Evolutionary conservation across 208 protist species (phyloP).

Genomic region (Chromosphaera perkinsii): DNA sequence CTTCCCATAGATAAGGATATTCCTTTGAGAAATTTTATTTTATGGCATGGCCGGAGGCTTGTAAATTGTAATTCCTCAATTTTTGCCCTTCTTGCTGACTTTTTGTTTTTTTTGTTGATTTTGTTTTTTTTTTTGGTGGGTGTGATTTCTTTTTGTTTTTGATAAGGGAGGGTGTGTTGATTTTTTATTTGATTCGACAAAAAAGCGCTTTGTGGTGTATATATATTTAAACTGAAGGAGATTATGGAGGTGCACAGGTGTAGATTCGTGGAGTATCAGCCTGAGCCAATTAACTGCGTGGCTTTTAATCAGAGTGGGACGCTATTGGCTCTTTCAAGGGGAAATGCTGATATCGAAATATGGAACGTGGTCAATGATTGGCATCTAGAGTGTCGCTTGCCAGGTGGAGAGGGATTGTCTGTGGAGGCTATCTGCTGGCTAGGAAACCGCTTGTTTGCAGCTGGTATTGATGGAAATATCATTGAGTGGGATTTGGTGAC

Average conservation of each 20-base stretch:
- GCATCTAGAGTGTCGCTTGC: slow-evolving; percentile 5
- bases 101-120: too few relatives aligned
- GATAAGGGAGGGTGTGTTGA: too few relatives aligned
- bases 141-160: too few relatives aligned
- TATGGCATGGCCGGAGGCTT: too few relatives aligned
- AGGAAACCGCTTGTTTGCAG: slow-evolving; percentile 24
- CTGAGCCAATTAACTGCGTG: slow-evolving; percentile 25
- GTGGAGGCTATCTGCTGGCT: slow-evolving; percentile 14
- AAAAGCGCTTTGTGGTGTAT: too few relatives aligned
- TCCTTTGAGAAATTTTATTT: too few relatives aligned
- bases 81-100: too few relatives aligned
- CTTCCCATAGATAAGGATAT: too few relatives aligned
- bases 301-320: slow-evolving; percentile 9
- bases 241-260: slow-evolving; percentile 34
- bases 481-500: slow-evolving; percentile 33
- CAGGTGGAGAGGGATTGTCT: slow-evolving; percentile 9
- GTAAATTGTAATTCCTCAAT: too few relatives aligned
- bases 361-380: slow-evolving; percentile 17
- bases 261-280: slow-evolving; percentile 39
- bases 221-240: too few relatives aligned
- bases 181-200: too few relatives aligned
- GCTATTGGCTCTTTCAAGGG: slow-evolving; percentile 34
- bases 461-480: slow-evolving; percentile 28
- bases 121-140: too few relatives aligned
- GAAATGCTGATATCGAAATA: slow-evolving; percentile 40